These are phyloP conservation scores for Metschnikowia cubensis DNA, from an alignment of 805 yeast genomes.

Conservation along the genomic window DNA sequence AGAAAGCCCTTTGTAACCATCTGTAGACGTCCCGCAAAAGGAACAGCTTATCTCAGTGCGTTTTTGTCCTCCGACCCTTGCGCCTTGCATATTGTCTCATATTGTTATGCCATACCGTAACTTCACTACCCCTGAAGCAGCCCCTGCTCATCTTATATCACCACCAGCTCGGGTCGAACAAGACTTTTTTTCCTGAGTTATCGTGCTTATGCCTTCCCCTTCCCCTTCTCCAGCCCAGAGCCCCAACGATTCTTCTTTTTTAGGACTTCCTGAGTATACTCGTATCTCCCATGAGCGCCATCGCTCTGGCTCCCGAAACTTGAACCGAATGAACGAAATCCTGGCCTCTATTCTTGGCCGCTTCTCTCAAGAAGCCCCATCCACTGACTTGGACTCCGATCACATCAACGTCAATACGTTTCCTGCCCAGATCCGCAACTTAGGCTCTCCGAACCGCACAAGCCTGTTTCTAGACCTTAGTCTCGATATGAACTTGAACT, in stretches of 20 bases:
- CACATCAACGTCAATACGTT: background rate
- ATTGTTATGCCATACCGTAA: conserved; percentile 2
- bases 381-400: background rate
- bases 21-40: background rate
- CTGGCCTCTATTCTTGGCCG: conserved; percentile 8
- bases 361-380: background rate
- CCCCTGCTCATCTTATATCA: background rate
- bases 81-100: conserved; percentile 4
- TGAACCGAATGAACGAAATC: conserved; percentile 7
- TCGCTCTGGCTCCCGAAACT: background rate
- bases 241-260: background rate
- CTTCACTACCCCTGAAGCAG: background rate
- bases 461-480: conserved; percentile 5
- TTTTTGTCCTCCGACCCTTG: background rate
- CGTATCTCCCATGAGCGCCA: conserved; percentile 3
- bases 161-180: background rate
- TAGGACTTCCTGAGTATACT: background rate
- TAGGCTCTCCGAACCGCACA: conserved; percentile 3
- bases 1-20: background rate
- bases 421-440: conserved; percentile 9
- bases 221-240: background rate
- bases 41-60: background rate
- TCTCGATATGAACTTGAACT: conserved; percentile 7
- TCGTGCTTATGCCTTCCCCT: background rate
- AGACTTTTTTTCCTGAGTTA: background rate